Evolutionary conservation across 2,329 filamentous ascomycete genomes (phyloP), one percentile per base, ranked within the genome.

Genomic region (Cladosporium sp.): DNA sequence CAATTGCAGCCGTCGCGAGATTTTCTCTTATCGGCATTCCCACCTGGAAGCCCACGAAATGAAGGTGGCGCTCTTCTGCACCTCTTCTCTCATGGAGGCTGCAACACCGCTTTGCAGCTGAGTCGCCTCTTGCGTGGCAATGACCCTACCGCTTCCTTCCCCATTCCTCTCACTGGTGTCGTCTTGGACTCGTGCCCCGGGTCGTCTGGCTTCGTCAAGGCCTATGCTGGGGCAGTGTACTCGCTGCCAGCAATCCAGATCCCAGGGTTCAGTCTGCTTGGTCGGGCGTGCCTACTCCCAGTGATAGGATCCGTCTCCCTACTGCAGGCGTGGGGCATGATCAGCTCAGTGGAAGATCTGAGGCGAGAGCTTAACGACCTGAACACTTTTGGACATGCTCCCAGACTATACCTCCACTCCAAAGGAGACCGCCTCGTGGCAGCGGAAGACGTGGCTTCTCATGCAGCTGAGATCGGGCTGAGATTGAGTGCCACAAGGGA

Each of bases 361-460:
- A 33, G 35, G 35, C 22, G 45, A 8, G 45, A 49, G 28, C 45
- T 49, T 1, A 49, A 49, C n/a, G 35, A 49, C 11, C 19, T 19
- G 0, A 49, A 41, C 22, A 41, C 45, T 13, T 49, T 41, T 32
- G 45, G 45, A 13, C 10, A 2, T 4, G 45, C 14, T 11, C 41
- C 49, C 2, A 13, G 49, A 14, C 34, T 52, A n/a, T 52, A 45
- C 40, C 49, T 52, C 11, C 35, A 45, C 13, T 52, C 42, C 13
- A 44, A 52, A 22, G 35, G 41, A 6, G 49, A 52, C 11, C 11
- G 41, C 32, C 41, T 52, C n/a, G 43, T 52, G 16, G 49, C 49
- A 18, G 49, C 42, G 6, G 41, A 52, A 33, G 42, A 52, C 13
- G 43, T 52, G 19, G 49, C 35, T 18, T 35, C 42, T 11, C 49